Evolutionary conservation across 2,329 filamentous ascomycete species (phyloP).

Genomic region (Coniochaeta sp.): DNA sequence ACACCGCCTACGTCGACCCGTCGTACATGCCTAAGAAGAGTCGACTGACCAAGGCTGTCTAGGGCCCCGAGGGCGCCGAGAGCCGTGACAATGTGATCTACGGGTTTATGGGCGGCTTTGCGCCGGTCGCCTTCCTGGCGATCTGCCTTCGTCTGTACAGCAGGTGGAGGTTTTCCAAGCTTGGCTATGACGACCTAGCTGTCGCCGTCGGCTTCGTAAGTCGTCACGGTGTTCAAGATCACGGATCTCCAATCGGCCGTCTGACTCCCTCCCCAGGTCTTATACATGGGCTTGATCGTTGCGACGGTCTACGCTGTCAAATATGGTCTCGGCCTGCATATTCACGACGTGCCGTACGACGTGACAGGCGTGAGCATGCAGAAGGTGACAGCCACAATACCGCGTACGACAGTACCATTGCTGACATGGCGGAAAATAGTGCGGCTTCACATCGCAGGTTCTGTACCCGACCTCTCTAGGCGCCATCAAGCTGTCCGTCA

Average conservation of each 20-base stretch:
- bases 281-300: too few relatives aligned
- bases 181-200: background rate
- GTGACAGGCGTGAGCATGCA: constrained; percentile 5
- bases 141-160: background rate
- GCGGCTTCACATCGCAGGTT: constrained; percentile 5
- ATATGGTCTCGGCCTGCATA: constrained; percentile 4
- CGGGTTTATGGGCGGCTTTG: constrained; percentile 5
- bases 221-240: background rate
- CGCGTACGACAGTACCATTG: background rate
- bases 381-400: background rate
- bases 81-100: constrained; percentile 2
- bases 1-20: too few relatives aligned
- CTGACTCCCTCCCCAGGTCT: too few relatives aligned
- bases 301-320: background rate
- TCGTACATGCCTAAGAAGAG: too few relatives aligned
- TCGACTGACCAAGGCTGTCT: too few relatives aligned
- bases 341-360: background rate
- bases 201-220: constrained; percentile 3
- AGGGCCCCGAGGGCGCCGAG: background rate
- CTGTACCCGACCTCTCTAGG: constrained; percentile 3
- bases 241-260: background rate
- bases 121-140: constrained; percentile 3
- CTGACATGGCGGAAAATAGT: background rate
- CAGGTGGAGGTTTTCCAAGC: constrained; percentile 1
- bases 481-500: constrained; percentile 3